Evolutionary conservation across 2,329 filamentous ascomycete species (phyloP).

Genomic region (Amauroascus niger): DNA sequence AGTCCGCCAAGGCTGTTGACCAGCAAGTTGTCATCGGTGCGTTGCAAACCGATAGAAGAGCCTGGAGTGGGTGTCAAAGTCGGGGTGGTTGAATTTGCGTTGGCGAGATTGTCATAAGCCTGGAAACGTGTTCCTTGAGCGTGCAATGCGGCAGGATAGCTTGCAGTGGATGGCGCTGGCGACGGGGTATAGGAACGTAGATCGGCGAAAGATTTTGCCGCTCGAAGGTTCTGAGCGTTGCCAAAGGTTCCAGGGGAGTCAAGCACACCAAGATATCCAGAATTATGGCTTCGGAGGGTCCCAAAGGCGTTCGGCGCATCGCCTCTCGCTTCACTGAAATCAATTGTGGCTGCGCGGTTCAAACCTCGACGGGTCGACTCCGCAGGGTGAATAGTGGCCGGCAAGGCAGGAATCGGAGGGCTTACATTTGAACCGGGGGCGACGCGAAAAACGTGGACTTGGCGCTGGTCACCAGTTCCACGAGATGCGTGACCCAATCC

Average conservation of each 20-base stretch:
- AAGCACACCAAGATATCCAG: slow-evolving; percentile 73
- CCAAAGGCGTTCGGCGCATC: slow-evolving; percentile 63
- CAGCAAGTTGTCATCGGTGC: slow-evolving; percentile 47
- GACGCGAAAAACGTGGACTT: slow-evolving; percentile 73
- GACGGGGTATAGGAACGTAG: slow-evolving; percentile 91
- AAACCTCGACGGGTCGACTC: slow-evolving; percentile 75
- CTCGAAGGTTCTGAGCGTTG: slow-evolving; percentile 69
- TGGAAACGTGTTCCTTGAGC: slow-evolving; percentile 54
- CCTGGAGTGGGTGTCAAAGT: slow-evolving; percentile 53
- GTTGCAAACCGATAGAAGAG: slow-evolving; percentile 39
- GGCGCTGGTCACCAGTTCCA: slow-evolving; percentile 74
- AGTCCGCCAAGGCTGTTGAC: slow-evolving; percentile 56
- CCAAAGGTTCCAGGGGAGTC: slow-evolving; percentile 61
- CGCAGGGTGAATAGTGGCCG: slow-evolving; percentile 53
- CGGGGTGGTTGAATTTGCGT: slow-evolving; percentile 54
- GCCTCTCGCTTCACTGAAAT: slow-evolving; percentile 76
- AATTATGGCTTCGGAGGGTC: slow-evolving; percentile 63
- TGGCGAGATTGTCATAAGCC: slow-evolving; percentile 46
- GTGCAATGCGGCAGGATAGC: slow-evolving; percentile 63
- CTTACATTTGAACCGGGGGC: slow-evolving; percentile 47
- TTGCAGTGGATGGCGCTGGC: slow-evolving; percentile 78
- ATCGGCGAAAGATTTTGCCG: slow-evolving; percentile 94
- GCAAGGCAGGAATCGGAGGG: slow-evolving; percentile 54
- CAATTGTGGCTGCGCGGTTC: slow-evolving; percentile 91
- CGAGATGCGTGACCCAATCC: slow-evolving; percentile 83